phyloP scores from a whole-genome alignment of 306 rosid genomes.

The Malus orientalis region DNA sequence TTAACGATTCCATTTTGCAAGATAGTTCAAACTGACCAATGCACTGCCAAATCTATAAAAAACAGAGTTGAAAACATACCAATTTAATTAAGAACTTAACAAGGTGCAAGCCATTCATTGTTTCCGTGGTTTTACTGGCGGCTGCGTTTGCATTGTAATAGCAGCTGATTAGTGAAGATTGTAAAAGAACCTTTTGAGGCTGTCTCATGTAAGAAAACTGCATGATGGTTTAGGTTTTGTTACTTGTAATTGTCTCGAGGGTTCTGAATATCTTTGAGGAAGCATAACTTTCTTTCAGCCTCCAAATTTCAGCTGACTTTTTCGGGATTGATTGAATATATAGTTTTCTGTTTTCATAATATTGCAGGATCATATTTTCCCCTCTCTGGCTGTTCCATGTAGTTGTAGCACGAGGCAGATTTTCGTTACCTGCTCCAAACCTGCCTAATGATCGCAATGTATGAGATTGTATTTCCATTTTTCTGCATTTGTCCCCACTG shows the following conservation, averaged over 20 bases:
- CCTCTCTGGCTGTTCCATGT: slow-evolving; percentile 80
- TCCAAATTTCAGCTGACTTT: neutral
- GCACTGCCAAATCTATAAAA: neutral
- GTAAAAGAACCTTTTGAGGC: neutral
- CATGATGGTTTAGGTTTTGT: neutral
- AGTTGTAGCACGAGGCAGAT: slow-evolving; percentile 73
- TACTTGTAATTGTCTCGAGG: neutral
- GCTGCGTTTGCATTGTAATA: neutral
- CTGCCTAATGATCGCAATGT: slow-evolving; percentile 40
- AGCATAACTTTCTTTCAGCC: neutral
- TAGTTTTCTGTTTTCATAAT: slow-evolving; percentile 9
- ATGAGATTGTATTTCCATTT: slow-evolving; percentile 20
- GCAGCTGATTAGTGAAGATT: slow-evolving; percentile 5
- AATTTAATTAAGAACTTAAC: neutral
- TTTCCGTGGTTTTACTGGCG: neutral
- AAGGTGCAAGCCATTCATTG: neutral
- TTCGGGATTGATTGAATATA: neutral
- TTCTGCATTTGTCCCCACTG: slow-evolving; percentile 3
- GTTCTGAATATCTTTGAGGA: neutral
- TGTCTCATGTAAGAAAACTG: slow-evolving; percentile 8
- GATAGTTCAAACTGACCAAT: neutral
- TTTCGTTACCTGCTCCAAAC: slow-evolving; percentile 25
- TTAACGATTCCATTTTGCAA: neutral
- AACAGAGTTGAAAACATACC: neutral
- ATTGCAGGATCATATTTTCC: slow-evolving; percentile 58